phyloP scores from a whole-genome alignment of 1,139 yeast species.

The Lodderomyces margitis region DNA sequence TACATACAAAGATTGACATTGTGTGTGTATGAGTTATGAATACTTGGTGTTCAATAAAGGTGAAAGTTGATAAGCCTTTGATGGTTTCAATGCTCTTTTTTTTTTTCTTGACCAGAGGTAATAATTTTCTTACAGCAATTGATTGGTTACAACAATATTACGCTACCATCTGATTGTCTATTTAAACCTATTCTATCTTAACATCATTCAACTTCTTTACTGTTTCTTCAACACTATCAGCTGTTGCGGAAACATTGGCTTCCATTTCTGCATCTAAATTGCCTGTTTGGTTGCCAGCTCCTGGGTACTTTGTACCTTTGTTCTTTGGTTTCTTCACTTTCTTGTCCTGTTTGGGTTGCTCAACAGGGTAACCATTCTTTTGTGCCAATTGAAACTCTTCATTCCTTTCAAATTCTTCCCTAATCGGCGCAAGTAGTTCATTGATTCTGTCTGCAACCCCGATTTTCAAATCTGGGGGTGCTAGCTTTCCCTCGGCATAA shows the following conservation, averaged over 20 bases:
- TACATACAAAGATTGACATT: conserved; percentile 2
- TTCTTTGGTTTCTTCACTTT: conserved; percentile 73
- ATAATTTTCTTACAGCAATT: conserved; percentile 13
- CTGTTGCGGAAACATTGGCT: conserved; percentile 7
- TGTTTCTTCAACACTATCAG: conserved; percentile 12
- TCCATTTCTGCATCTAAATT: conserved; percentile 12
- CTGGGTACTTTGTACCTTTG: conserved; percentile 86
- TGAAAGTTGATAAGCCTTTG: neutral
- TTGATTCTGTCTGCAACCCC: conserved; percentile 89
- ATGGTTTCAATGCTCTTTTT: conserved; percentile 4
- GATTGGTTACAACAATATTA: conserved; percentile 14
- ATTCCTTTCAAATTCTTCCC: conserved; percentile 59
- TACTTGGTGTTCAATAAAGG: neutral
- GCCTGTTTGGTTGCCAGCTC: conserved; percentile 29
- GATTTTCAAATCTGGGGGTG: conserved; percentile 90
- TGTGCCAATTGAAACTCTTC: conserved; percentile 75
- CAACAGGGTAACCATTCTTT: conserved; percentile 82
- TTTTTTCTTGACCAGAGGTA: conserved; percentile 1
- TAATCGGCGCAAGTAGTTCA: conserved; percentile 77
- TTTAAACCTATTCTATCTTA: conserved; percentile 7
- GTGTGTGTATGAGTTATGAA: neutral
- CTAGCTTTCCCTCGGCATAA: conserved; percentile 66
- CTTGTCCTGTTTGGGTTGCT: conserved; percentile 58
- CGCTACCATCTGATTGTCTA: conserved; percentile 3
- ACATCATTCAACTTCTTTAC: conserved; percentile 6